phyloP scores from a whole-genome alignment of 495 filamentous ascomycete genomes.

The Hyaloscypha hepaticicola region DNA sequence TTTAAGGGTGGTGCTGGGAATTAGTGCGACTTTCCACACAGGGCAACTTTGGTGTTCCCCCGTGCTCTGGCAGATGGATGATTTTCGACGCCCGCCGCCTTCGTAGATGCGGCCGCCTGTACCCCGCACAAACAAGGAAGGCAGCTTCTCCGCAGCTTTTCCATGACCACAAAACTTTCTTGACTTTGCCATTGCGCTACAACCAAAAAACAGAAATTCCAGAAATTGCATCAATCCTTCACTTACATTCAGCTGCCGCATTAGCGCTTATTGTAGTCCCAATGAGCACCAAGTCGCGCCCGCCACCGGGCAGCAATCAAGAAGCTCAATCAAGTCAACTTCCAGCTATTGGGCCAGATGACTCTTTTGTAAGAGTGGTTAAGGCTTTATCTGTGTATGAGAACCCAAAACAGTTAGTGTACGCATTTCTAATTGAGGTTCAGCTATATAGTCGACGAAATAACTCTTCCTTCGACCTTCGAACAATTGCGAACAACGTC shows the following conservation, averaged over 20 bases:
- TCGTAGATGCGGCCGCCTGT: no score
- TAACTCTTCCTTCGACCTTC: constrained; percentile 69
- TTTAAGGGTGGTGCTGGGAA: no score
- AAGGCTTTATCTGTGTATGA: constrained; percentile 65
- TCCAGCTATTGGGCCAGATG: constrained; percentile 59
- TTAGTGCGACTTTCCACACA: no score
- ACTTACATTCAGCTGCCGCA: not conserved
- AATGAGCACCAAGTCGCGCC: not conserved
- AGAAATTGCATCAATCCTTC: not conserved
- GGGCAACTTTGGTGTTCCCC: no score
- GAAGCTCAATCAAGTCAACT: constrained; percentile 28
- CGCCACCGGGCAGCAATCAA: not conserved
- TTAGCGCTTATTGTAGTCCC: not conserved
- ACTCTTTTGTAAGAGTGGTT: constrained; percentile 64
- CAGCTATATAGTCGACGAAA: constrained; percentile 65
- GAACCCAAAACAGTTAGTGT: not conserved
- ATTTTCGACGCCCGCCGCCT: no score
- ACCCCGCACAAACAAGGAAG: no score
- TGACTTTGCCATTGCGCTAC: not conserved
- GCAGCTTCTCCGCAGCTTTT: no score
- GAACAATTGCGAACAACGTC: constrained; percentile 73
- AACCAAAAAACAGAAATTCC: not conserved
- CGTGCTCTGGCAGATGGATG: no score
- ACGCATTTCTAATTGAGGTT: constrained; percentile 21
- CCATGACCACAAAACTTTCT: not conserved